Evolutionary conservation across 2,329 filamentous ascomycete species (phyloP), one percentile per base, ranked within the genome.

Genomic region (Diaporthe amygdali): DNA sequence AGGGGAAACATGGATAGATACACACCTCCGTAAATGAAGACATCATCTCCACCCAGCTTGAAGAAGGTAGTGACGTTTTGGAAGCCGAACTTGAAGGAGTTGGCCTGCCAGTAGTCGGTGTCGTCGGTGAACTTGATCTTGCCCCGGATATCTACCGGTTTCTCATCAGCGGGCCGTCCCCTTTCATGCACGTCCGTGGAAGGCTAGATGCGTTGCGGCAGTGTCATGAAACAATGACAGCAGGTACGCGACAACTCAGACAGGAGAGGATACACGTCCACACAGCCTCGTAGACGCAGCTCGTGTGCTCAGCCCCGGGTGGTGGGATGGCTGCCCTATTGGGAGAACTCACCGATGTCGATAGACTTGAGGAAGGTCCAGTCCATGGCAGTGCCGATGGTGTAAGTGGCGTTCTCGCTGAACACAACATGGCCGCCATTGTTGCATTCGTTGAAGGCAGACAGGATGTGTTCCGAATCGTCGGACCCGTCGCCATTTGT

Each of bases 21-120:
- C 74, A 59, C 63, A 56, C 87, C 88, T 25, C 90, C 91, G 73
- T 91, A 93, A 70, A 93, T 84, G 72, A 91, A 90, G 32, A 93
- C 89, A 75, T 93, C 90, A 25, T 86, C 82, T 37, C 91, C 91
- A 49, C 91, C 91, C 46, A 92, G 85, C 77, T 90, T 86, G 84
- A 91, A 93, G 83, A 93, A 92, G 2, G 89, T 89, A 0, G 89
- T 90, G 6, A 87, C 86, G 74, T 92, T 92, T 74, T 93, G 91
- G 81, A 89, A 93, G 17, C 82, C 82, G 51, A 91, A 90, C 47
- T 82, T 83, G 84, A 92, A 93, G 30, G 85, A 83, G 76, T 91
- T 86, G 30, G 84, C 84, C 79, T 91, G 87, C 91, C 91, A 93
- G 81, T 92, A 93, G 71, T 87, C 84, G 1, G 88, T 92, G 78